These are phyloP conservation scores for Orobanche coerulescens DNA, from an alignment of 257 asterid genomes.

Conservation along the genomic window DNA sequence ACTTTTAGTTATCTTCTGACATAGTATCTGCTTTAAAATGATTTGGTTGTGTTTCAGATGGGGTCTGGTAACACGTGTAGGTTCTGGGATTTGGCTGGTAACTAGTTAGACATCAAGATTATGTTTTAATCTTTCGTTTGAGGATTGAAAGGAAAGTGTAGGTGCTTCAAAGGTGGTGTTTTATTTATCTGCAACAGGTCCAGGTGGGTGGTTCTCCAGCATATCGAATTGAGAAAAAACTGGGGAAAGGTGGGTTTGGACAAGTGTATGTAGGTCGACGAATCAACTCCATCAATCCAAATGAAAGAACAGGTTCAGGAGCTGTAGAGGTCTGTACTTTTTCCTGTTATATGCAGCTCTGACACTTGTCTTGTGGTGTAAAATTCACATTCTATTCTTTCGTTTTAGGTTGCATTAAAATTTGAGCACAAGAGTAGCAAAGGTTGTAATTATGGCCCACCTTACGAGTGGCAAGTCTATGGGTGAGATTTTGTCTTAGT, in stretches of 20 bases:
- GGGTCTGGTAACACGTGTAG: neutral
- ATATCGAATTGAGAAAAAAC: conserved; percentile 56
- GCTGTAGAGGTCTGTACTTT: conserved; percentile 58
- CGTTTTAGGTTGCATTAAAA: conserved; percentile 71
- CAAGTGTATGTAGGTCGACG: conserved; percentile 91
- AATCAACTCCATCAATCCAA: conserved; percentile 48
- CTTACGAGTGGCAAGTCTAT: conserved; percentile 85
- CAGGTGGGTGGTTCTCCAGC: conserved; percentile 88
- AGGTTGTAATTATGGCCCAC: conserved; percentile 84
- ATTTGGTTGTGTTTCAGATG: conserved; percentile 3
- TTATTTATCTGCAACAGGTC: conserved; percentile 42
- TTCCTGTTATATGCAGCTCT: conserved; percentile 5
- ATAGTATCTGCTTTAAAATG: neutral
- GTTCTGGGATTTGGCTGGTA: neutral
- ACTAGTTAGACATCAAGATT: neutral
- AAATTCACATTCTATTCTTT: conserved; percentile 1
- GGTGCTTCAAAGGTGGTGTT: neutral
- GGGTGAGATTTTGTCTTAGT: conserved; percentile 33
- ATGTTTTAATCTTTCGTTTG: neutral
- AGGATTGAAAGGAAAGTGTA: conserved; percentile 5
- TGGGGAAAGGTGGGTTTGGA: conserved; percentile 97
- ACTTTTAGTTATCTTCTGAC: conserved; percentile 13
- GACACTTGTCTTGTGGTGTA: neutral
- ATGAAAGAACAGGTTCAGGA: conserved; percentile 75
- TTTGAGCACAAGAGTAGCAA: conserved; percentile 81